Conservation (phyloP, 2,329 filamentous ascomycete genomes). For the Ustulina deusta region DNA sequence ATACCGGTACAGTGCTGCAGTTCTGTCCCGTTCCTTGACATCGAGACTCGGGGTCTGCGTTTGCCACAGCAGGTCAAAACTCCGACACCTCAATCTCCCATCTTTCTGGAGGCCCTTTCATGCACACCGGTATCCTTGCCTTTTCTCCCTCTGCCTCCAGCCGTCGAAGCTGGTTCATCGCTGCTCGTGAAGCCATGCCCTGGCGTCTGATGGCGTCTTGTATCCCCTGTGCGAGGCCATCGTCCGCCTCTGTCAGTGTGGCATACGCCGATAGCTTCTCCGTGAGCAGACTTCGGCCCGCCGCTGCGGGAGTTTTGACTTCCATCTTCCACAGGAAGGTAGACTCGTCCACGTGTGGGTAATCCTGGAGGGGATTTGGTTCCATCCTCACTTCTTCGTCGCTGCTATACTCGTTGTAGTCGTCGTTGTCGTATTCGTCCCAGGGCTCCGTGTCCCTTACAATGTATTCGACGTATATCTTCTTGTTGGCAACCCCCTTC, state of each 20-base stretch:
- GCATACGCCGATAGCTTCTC: neutral
- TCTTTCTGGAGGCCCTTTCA: neutral
- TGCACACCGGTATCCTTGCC: neutral
- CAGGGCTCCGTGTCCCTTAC: neutral
- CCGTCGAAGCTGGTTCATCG: neutral
- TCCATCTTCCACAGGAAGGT: neutral
- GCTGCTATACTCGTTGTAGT: neutral
- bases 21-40: neutral
- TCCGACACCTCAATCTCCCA: neutral
- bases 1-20: neutral
- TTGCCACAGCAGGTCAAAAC: neutral
- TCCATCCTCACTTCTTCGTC: neutral
- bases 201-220: neutral
- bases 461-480: too few species aligned
- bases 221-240: neutral
- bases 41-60: neutral
- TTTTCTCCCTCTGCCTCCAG: neutral
- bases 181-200: neutral
- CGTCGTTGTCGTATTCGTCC: neutral
- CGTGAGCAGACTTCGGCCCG: slow-evolving; percentile 3
- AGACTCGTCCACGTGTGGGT: neutral
- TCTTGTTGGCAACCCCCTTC: too few species aligned
- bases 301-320: too few species aligned
- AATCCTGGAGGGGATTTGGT: neutral
- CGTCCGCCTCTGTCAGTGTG: neutral